Base-by-base conservation (phyloP, 352 stramenopile species). In the Phytophthora podocarpi region DNA sequence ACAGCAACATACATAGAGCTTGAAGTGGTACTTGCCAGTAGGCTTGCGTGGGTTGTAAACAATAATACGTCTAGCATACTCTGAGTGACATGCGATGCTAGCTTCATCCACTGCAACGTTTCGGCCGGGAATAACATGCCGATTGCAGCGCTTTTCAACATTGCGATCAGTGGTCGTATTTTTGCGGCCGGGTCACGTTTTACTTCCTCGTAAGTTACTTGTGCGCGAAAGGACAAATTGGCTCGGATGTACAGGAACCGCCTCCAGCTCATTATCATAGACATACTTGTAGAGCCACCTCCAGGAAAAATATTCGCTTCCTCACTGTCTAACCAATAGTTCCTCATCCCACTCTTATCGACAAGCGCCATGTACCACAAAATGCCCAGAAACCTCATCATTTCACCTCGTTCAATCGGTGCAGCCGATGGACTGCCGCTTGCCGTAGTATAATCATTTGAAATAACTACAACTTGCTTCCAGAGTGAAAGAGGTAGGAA, bases 41-140 rank as follows among this genome's bases (percentile, higher is more conserved):
- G 64, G 59, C 34, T 72, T 74, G 11, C 12, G 27, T 1, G 52
- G 31, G 21, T 74, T n/a, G n/a, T n/a, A n/a, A n/a, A n/a, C n/a
- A n/a, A n/a, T n/a, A n/a, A n/a, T n/a, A n/a, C n/a, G n/a, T 74
- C 41, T 54, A 74, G 26, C 64, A 46, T 51, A 69, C 40, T 55
- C 62, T 5, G 45, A 53, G 12, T 28, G 26, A 3, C 27, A 28
- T 2, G 43, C 43, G 20, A 51, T 15, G 16, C 43, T 51, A 5
- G 27, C 43, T 39, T 51, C 43, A 18, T 51, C 43, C 4, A 51
- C 43, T 4, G 27, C 43, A n/a, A 51, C 28, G 2, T 53, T 53
- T 12, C 45, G 23, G 12, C 45, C 45, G 0, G 31, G 5, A 31
- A 10, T 20, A 8, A 70, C 13, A 50, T 67, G 57, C 1, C 50